Evolutionary conservation across 177 flowering plant species (phyloP).

Genomic region (Vitis hybrid): DNA sequence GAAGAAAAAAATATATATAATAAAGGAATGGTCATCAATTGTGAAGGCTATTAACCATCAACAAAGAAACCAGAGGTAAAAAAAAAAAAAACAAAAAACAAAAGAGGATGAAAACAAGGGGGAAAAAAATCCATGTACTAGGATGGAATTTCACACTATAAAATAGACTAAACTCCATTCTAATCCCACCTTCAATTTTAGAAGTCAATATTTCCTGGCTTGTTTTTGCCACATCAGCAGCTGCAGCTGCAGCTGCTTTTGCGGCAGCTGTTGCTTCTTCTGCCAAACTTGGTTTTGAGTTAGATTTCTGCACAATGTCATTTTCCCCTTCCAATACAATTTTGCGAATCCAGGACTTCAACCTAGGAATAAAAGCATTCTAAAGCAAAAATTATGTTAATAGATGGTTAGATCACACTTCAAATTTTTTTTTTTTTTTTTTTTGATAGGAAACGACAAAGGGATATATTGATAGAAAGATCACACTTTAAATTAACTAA

Average conservation of each 20-base stretch:
- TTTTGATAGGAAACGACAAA: too few relatives aligned
- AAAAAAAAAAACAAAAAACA: background rate
- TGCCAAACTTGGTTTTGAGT: conserved; percentile 56
- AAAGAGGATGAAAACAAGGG: background rate
- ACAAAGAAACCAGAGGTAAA: background rate
- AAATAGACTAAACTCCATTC: background rate
- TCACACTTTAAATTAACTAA: background rate
- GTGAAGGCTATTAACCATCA: background rate
- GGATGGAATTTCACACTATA: background rate
- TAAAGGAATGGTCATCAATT: background rate
- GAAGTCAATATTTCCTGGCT: conserved; percentile 79
- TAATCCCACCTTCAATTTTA: conserved; percentile 60
- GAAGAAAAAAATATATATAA: conserved; percentile 3
- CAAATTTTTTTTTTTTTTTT: background rate
- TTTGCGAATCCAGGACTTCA: conserved; percentile 92
- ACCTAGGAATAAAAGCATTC: conserved; percentile 74
- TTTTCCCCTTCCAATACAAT: conserved; percentile 69
- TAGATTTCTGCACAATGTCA: conserved; percentile 35
- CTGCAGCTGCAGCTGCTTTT: conserved; percentile 91
- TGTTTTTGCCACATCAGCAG: conserved; percentile 84
- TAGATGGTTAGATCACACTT: background rate
- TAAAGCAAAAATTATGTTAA: conserved; percentile 30
- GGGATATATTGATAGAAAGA: too few relatives aligned
- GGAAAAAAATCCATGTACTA: background rate
- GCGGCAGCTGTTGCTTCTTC: conserved; percentile 95